Base-by-base conservation (phyloP, 306 rosid species). In the Rosa multiflora region DNA sequence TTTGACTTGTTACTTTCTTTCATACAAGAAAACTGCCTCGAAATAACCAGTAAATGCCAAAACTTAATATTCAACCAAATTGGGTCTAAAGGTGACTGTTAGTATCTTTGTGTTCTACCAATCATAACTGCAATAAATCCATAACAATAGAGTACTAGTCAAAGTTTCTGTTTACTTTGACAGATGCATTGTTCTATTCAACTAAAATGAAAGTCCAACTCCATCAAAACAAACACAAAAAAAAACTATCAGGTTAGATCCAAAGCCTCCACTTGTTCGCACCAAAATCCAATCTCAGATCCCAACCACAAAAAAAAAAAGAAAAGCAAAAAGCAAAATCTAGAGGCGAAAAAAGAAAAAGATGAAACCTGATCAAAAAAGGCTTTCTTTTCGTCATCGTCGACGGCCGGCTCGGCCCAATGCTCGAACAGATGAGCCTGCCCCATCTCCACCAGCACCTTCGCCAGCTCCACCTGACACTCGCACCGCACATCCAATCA, bases 351-450 rank as follows among this genome's bases (percentile, higher is more conserved):
- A 3, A 47, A 17, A 44, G 40, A 46, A 23, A n/a, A 0, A 56
- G 0, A 23, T 23, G 64, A 11, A 10, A 90, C 98, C 98, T 93
- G 98, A 56, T 90, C 88, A 48, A 96, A 90, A 75, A 93, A 90
- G 5, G 87, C 90, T 82, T 88, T 86, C 88, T 96, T 96, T 56
- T 88, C 87, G 37, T 85, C 90, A 40, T 90, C 94, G 32, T 91
- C 98, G 35, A 86, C 90, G 13, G 94, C 94, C 6, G 96, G 94
- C 82, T 80, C 84, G 1, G 91, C 84, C 99, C 98, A 96, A 73
- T 89, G 85, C 82, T 83, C 81, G 76, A 96, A 96, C 49, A 96
- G 75, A 71, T 93, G 99, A 42, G 47, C 83, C 82, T 95, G 98
- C 9, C 87, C 94, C 67, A 83, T 81, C 20, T 90, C 87, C 85